Percentiles rank a stretch among this genome's conserved stretches.
Evolutionary conservation across 1,284 basidiomycete genomes (phyloP).

Genomic region (Austroboletus rostrupii): DNA sequence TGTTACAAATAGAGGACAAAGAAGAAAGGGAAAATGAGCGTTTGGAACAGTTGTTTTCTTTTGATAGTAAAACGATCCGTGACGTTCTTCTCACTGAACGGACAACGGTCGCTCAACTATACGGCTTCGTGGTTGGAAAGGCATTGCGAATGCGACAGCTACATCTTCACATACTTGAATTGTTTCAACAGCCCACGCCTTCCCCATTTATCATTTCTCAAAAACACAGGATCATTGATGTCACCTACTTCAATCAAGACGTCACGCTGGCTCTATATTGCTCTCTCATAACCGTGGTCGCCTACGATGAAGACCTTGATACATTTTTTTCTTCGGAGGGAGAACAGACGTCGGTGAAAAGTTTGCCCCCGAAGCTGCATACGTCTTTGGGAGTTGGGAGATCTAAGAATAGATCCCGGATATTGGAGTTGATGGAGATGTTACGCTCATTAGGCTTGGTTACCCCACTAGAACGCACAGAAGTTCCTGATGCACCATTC

Average conservation of each 20-base stretch:
- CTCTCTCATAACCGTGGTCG: constrained; percentile 53
- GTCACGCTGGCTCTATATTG: constrained; percentile 59
- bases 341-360: constrained; percentile 43
- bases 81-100: constrained; percentile 62
- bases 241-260: constrained; percentile 55
- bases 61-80: constrained; percentile 50
- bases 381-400: constrained; percentile 51
- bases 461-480: constrained; percentile 48
- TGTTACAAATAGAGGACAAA: constrained; percentile 40
- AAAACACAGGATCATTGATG: constrained; percentile 50
- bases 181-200: constrained; percentile 38
- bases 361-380: constrained; percentile 48
- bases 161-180: constrained; percentile 52
- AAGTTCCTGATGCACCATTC: constrained; percentile 39
- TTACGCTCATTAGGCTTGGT: constrained; percentile 52
- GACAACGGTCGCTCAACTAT: constrained; percentile 60
- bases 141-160: constrained; percentile 57
- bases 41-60: constrained; percentile 48
- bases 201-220: constrained; percentile 48
- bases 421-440: constrained; percentile 58
- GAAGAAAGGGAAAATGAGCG: constrained; percentile 38
- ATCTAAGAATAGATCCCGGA: constrained; percentile 51
- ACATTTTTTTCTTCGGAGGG: constrained; percentile 47
- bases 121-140: constrained; percentile 66
- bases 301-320: constrained; percentile 49